phyloP scores from a whole-genome alignment of 2,329 filamentous ascomycete genomes.

The Parastagonospora avenae region DNA sequence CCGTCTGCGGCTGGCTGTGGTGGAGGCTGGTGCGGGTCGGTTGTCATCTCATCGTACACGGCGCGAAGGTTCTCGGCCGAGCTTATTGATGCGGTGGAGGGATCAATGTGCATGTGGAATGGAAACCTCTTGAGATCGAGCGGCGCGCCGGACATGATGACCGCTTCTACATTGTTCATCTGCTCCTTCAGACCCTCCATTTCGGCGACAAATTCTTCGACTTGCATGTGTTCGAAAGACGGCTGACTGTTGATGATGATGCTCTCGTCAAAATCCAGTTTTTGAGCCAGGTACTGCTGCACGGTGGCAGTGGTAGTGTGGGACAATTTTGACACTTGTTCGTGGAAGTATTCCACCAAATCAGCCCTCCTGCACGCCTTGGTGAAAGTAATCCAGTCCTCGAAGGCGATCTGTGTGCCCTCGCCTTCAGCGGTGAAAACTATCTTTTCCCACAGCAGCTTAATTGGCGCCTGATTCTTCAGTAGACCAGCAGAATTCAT shows the following conservation, averaged over 20 bases:
- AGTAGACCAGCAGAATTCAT: constrained; percentile 38
- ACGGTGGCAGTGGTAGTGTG: constrained; percentile 26
- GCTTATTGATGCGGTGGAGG: constrained; percentile 24
- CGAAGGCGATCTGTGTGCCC: constrained; percentile 22
- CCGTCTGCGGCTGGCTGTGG: constrained; percentile 14
- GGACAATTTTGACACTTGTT: constrained; percentile 30
- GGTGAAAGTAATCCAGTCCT: constrained; percentile 43
- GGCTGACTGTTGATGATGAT: neutral
- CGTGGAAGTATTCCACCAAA: constrained; percentile 24
- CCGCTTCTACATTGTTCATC: constrained; percentile 33
- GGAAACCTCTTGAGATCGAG: constrained; percentile 44
- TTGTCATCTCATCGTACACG: constrained; percentile 53
- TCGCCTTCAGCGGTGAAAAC: constrained; percentile 27
- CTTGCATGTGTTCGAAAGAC: constrained; percentile 16
- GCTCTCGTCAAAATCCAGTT: constrained; percentile 8
- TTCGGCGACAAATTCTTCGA: constrained; percentile 18
- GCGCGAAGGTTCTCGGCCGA: constrained; percentile 36
- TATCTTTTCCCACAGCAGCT: constrained; percentile 37
- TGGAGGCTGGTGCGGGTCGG: constrained; percentile 44
- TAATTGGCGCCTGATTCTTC: constrained; percentile 27
- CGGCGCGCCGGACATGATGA: constrained; percentile 39
- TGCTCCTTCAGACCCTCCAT: constrained; percentile 29
- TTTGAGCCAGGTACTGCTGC: constrained; percentile 12
- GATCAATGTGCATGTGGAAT: constrained; percentile 46
- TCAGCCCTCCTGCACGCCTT: constrained; percentile 36